Percentiles rank a stretch among this genome's conserved stretches.
Conservation (phyloP, 192 early-diverging fungal genomes). For the Coemansia erecta region DNA sequence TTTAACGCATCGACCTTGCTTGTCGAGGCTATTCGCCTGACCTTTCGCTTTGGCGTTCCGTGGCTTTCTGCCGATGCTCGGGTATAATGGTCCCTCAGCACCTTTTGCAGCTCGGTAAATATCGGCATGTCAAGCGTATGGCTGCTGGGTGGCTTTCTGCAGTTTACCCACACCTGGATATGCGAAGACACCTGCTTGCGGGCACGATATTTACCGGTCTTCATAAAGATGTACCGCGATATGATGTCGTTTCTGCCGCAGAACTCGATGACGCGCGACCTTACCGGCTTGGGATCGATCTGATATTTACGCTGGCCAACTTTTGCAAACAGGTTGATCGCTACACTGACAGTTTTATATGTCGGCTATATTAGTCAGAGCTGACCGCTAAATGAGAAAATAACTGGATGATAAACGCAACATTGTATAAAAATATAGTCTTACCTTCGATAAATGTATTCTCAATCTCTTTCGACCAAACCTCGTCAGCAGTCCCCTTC, state of each 20-base stretch:
- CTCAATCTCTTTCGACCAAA: slow-evolving; percentile 40
- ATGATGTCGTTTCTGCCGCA: slow-evolving; percentile 72
- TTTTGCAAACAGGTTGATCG: slow-evolving; percentile 28
- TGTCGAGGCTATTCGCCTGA: slow-evolving; percentile 38
- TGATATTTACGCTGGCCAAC: slow-evolving; percentile 51
- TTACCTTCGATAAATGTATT: slow-evolving; percentile 38
- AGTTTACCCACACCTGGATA: slow-evolving; percentile 75
- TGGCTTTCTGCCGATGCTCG: slow-evolving; percentile 19
- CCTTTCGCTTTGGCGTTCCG: slow-evolving; percentile 25
- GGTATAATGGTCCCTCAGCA: slow-evolving; percentile 41
- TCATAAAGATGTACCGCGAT: slow-evolving; percentile 68
- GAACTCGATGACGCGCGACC: slow-evolving; percentile 28
- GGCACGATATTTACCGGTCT: slow-evolving; percentile 63
- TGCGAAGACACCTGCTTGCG: slow-evolving; percentile 79
- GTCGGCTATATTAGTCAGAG: not conserved
- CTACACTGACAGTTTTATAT: slow-evolving; percentile 5
- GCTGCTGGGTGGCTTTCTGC: slow-evolving; percentile 58
- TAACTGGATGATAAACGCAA: too few species aligned
- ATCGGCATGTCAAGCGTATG: slow-evolving; percentile 29
- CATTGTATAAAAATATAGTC: not conserved
- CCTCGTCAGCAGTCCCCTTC: slow-evolving; percentile 25
- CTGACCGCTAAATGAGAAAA: not conserved
- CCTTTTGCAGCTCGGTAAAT: slow-evolving; percentile 36
- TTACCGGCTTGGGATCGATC: slow-evolving; percentile 24
- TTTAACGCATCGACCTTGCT: slow-evolving; percentile 17